Percentiles rank a stretch among this genome's conserved stretches.
These are phyloP conservation scores for Brassica rapa DNA, from an alignment of 345 rosid species.

Conservation along the genomic window DNA sequence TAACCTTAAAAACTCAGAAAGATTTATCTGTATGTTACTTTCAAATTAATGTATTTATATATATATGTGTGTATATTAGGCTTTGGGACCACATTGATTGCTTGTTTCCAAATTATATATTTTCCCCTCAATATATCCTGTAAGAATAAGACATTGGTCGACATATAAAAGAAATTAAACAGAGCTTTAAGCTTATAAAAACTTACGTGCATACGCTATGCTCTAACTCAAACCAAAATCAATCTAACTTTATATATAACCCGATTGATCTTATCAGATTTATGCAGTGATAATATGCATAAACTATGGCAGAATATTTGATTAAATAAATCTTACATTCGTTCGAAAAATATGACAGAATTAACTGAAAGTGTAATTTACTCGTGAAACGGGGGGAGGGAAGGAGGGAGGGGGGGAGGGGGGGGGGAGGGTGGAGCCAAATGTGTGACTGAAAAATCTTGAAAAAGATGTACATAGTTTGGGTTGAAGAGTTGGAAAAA, in stretches of 20 bases:
- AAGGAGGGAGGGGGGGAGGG: too few relatives aligned
- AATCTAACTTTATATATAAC: too few relatives aligned
- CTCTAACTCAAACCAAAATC: background rate
- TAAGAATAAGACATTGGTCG: background rate
- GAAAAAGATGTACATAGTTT: constrained; percentile 40
- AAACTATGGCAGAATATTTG: too few relatives aligned
- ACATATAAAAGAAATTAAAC: background rate
- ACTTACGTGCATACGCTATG: background rate
- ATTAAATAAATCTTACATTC: too few relatives aligned
- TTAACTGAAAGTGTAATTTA: background rate
- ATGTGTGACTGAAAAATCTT: background rate
- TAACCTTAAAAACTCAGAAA: background rate
- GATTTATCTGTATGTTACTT: background rate
- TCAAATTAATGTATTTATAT: too few relatives aligned
- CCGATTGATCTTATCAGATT: background rate
- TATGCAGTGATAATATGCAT: too few relatives aligned
- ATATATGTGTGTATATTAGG: background rate
- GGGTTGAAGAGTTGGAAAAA: background rate
- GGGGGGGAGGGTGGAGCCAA: too few relatives aligned
- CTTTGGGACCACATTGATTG: background rate
- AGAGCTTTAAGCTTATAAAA: background rate
- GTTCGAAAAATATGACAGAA: too few relatives aligned
- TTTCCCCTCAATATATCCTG: background rate
- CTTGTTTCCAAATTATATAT: background rate
- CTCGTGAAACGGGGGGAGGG: too few relatives aligned